phyloP scores from a whole-genome alignment of 2,329 filamentous ascomycete genomes.

The Colletotrichum cereale region DNA sequence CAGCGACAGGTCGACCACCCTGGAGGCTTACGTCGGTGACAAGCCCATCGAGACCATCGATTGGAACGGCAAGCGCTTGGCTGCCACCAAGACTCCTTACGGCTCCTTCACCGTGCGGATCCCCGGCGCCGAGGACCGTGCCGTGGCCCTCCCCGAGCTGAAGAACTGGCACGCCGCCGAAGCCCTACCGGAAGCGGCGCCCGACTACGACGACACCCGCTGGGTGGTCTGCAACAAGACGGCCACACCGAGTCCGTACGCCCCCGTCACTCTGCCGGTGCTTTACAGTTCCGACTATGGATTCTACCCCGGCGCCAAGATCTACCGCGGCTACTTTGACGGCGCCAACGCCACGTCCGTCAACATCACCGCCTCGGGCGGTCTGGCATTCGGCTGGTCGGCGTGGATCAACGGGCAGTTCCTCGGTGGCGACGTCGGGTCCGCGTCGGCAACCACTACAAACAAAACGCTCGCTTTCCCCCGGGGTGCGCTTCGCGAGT shows the following conservation, averaged over 20 bases:
- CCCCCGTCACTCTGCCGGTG: conserved; percentile 70
- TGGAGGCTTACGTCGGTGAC: conserved; percentile 61
- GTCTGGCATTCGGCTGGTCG: conserved; percentile 74
- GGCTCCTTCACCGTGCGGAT: conserved; percentile 63
- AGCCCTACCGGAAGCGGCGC: conserved; percentile 75
- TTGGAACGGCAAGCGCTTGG: conserved; percentile 56
- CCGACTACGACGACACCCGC: conserved; percentile 74
- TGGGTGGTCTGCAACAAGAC: conserved; percentile 74
- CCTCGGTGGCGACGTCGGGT: conserved; percentile 71
- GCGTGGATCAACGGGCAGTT: conserved; percentile 77
- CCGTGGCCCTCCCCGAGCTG: conserved; percentile 68
- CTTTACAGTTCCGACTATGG: conserved; percentile 82
- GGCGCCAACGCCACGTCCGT: conserved; percentile 73
- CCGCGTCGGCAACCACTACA: conserved; percentile 55
- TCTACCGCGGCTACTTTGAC: conserved; percentile 79
- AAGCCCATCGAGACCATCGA: conserved; percentile 75
- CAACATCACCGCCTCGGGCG: conserved; percentile 72
- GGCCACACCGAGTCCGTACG: conserved; percentile 70
- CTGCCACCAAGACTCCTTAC: conserved; percentile 54
- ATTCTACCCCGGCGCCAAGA: conserved; percentile 75
- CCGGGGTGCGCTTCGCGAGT: conserved; percentile 57
- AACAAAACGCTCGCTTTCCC: conserved; percentile 70
- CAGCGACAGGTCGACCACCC: conserved; percentile 74
- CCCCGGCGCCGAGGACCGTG: conserved; percentile 54
- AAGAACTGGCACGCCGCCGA: conserved; percentile 77